Percentiles rank a stretch among this genome's conserved stretches.
These are phyloP conservation scores for Bryoerythrophyllum caledonicum DNA, from an alignment of 225 moss, liverwort and hornwort species.

Conservation along the genomic window DNA sequence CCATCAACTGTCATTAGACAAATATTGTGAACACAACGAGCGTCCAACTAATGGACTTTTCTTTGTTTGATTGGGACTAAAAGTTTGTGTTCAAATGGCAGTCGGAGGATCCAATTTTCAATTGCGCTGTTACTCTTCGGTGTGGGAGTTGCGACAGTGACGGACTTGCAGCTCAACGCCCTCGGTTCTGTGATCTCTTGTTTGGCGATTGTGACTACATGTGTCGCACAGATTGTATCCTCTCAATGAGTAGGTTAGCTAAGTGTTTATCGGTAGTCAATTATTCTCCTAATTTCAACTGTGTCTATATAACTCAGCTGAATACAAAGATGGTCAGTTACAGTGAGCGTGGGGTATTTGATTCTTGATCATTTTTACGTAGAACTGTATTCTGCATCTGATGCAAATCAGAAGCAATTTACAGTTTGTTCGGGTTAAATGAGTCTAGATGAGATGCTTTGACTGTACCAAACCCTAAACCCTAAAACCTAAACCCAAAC, in stretches of 20 bases:
- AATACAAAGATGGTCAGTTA: constrained; percentile 3
- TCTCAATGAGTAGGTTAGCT: constrained; percentile 20
- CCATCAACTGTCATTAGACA: not conserved
- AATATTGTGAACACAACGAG: not conserved
- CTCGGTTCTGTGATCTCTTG: constrained; percentile 62
- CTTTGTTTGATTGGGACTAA: constrained; percentile 18
- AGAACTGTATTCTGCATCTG: constrained; percentile 7
- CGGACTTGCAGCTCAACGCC: constrained; percentile 67
- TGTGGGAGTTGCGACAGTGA: constrained; percentile 67
- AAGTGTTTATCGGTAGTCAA: not conserved
- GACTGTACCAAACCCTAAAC: not conserved
- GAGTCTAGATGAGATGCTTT: not conserved
- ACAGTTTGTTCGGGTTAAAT: not conserved
- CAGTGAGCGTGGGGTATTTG: not conserved
- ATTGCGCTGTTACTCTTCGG: constrained; percentile 64
- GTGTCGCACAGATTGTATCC: constrained; percentile 99
- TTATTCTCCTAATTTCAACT: constrained; percentile 5
- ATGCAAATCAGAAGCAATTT: not conserved
- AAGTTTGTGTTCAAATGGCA: constrained; percentile 34
- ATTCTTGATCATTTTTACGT: not conserved
- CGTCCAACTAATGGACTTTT: not conserved
- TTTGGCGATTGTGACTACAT: constrained; percentile 71
- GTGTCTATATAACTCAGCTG: not conserved
- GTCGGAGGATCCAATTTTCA: constrained; percentile 85
- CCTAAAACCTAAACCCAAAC: no score